phyloP scores from a whole-genome alignment of 768 basidiomycete genomes.

The Suillus luteus region DNA sequence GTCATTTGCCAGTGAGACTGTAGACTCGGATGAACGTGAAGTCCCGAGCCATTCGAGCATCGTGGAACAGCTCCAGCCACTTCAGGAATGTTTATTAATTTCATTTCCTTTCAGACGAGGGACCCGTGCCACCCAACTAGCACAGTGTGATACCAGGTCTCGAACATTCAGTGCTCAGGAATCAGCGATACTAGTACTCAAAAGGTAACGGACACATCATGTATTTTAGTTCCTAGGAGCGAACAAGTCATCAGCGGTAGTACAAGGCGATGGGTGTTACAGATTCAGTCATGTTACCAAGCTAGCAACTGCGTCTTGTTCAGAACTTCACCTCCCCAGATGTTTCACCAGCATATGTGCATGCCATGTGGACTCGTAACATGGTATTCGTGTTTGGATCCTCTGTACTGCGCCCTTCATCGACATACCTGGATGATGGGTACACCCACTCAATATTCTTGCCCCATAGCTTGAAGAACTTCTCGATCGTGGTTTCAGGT shows the following conservation, averaged over 20 bases:
- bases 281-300: not conserved
- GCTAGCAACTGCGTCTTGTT: not conserved
- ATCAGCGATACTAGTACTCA: not conserved
- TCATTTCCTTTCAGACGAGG: too few relatives aligned
- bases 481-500: not conserved
- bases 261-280: not conserved
- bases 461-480: slow-evolving; percentile 34
- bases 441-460: slow-evolving; percentile 32
- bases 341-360: slow-evolving; percentile 2
- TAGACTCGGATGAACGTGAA: too few relatives aligned
- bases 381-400: not conserved
- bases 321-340: slow-evolving; percentile 3
- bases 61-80: too few relatives aligned
- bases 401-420: not conserved
- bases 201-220: not conserved
- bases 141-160: not conserved
- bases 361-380: slow-evolving; percentile 2
- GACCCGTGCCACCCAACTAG: too few relatives aligned
- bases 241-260: not conserved
- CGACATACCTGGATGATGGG: slow-evolving; percentile 1
- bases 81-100: too few relatives aligned
- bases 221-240: not conserved
- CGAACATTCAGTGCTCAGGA: not conserved
- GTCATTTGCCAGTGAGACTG: too few relatives aligned
- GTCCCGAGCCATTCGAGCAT: too few relatives aligned